Conservation (phyloP, 805 yeast genomes). For the Zygosaccharomyces pseudorouxii region DNA sequence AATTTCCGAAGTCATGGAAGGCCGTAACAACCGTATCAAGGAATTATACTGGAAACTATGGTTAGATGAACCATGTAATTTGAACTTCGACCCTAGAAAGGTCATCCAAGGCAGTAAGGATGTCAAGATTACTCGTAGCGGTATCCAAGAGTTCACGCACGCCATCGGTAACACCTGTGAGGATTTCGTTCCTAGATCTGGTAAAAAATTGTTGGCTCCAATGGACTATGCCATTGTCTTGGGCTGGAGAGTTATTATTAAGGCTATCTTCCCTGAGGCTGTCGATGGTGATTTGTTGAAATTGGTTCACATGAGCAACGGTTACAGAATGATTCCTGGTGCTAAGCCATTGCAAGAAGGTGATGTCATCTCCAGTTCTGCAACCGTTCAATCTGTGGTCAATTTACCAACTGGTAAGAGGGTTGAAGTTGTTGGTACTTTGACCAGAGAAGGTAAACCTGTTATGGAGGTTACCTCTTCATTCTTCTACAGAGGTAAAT, state of each 20-base stretch:
- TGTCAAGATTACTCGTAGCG: conserved; percentile 64
- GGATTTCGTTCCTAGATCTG: conserved; percentile 86
- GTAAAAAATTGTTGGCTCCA: conserved; percentile 84
- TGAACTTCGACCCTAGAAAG: conserved; percentile 64
- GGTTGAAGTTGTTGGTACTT: conserved; percentile 90
- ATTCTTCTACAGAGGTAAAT: conserved; percentile 93
- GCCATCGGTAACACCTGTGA: conserved; percentile 97
- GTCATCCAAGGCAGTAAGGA: conserved; percentile 66
- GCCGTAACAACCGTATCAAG: conserved; percentile 89
- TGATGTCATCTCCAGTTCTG: conserved; percentile 76
- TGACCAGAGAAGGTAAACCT: conserved; percentile 67
- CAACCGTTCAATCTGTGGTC: conserved; percentile 81
- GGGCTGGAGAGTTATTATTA: conserved; percentile 98
- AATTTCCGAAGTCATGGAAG: conserved; percentile 81
- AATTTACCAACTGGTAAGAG: conserved; percentile 92
- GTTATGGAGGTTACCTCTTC: conserved; percentile 93
- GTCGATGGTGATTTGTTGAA: conserved; percentile 95
- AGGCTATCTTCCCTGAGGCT: conserved; percentile 93
- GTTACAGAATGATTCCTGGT: conserved; percentile 89
- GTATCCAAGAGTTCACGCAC: conserved; percentile 87
- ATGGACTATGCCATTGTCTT: conserved; percentile 99
- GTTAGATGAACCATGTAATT: conserved; percentile 66
- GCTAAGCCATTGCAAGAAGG: conserved; percentile 86
- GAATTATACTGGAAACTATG: conserved; percentile 96
- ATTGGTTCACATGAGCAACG: conserved; percentile 91